A percentile compares a stretch with the other conserved stretches of the same genome.
phyloP scores from a whole-genome alignment of 352 stramenopile species.

The Pythium diclinum region DNA sequence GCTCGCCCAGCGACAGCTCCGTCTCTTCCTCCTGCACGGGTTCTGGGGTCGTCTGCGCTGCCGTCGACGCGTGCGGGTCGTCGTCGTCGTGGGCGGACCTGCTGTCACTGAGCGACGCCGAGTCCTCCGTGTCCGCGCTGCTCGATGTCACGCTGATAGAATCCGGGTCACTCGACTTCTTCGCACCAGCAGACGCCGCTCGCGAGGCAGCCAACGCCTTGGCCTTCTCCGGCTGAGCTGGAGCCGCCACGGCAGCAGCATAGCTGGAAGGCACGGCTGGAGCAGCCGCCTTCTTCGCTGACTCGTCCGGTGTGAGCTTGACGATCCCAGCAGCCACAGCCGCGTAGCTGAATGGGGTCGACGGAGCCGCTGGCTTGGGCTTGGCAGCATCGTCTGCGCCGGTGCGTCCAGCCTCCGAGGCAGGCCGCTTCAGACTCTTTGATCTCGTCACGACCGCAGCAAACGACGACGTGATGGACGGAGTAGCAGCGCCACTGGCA shows the following conservation, averaged over 20 bases:
- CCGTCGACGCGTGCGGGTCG: background rate
- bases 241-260: constrained; percentile 56
- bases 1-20: constrained; percentile 53
- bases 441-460: constrained; percentile 46
- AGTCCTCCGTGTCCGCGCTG: constrained; percentile 80
- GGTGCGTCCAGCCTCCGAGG: constrained; percentile 22
- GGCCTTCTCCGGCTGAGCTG: constrained; percentile 12
- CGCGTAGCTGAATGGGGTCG: constrained; percentile 64
- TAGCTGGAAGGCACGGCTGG: constrained; percentile 50
- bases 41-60: background rate
- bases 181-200: background rate
- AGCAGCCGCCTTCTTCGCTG: constrained; percentile 1
- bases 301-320: constrained; percentile 31
- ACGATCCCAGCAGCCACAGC: constrained; percentile 64
- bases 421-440: constrained; percentile 32
- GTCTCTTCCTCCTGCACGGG: constrained; percentile 14
- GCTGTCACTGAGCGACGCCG: constrained; percentile 25
- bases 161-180: constrained; percentile 34
- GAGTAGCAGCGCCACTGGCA: constrained; percentile 19
- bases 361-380: constrained; percentile 11
- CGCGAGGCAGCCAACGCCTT: background rate
- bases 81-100: constrained; percentile 24
- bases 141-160: constrained; percentile 73
- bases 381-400: background rate
- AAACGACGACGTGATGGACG: constrained; percentile 49